Evolutionary conservation across 805 yeast genomes (phyloP).

Genomic region (Saccharomyces jurei): DNA sequence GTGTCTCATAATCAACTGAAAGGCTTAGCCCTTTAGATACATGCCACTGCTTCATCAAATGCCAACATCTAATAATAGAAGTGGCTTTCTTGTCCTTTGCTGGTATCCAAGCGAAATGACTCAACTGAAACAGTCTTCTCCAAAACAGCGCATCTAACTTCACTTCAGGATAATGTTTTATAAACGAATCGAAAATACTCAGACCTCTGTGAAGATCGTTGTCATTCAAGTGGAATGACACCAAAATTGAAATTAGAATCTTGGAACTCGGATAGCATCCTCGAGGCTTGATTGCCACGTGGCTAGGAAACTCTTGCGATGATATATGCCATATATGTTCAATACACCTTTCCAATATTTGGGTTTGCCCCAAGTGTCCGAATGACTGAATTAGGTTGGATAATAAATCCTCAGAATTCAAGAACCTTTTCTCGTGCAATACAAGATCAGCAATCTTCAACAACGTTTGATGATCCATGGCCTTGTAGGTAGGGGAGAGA

Average conservation of each 20-base stretch:
- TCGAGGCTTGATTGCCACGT: neutral
- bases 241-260: slow-evolving; percentile 16
- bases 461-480: slow-evolving; percentile 9
- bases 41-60: slow-evolving; percentile 22
- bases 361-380: slow-evolving; percentile 16
- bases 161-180: slow-evolving; percentile 15
- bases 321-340: slow-evolving; percentile 14
- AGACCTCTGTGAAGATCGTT: slow-evolving; percentile 11
- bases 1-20: slow-evolving; percentile 14
- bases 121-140: slow-evolving; percentile 20
- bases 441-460: slow-evolving; percentile 10
- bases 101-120: slow-evolving; percentile 11
- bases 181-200: slow-evolving; percentile 13
- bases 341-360: slow-evolving; percentile 14
- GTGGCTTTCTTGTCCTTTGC: slow-evolving; percentile 11
- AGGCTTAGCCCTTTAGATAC: slow-evolving; percentile 1
- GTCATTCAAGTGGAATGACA: slow-evolving; percentile 14
- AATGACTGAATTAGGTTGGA: slow-evolving; percentile 20
- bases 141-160: slow-evolving; percentile 19
- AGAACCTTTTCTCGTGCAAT: slow-evolving; percentile 5
- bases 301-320: neutral
- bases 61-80: slow-evolving; percentile 16
- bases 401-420: slow-evolving; percentile 11
- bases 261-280: slow-evolving; percentile 12
- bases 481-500: slow-evolving; percentile 7